Evolutionary conservation across 371 early-diverging fungal genomes (phyloP), one percentile per base, ranked within the genome.

Genomic region (Phascolomyces articulosus): DNA sequence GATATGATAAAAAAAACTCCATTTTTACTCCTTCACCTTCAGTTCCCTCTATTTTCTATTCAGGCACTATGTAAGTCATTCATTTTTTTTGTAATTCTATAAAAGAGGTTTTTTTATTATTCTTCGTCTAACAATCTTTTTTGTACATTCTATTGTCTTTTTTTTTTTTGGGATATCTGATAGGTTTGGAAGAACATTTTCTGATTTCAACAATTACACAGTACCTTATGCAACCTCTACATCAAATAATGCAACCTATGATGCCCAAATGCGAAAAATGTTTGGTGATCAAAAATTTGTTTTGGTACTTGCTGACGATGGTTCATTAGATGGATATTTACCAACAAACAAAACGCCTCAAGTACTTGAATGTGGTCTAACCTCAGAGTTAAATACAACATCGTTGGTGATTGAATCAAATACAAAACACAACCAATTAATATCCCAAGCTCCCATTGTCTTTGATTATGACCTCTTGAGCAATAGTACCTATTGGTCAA

Each of bases 241-340:
- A 8, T 4, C 8, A 4, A 44, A 44, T 16, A 58, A 49, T 3
- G 24, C 26, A 11, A 49, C 49, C 3, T 55, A 41, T 20, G 48
- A 60, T 48, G 48, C 65, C 0, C 15, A 21, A 18, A 15, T 61
- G 4, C 60, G 51, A 6, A 29, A 38, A 2, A 44, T 31, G 4
- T 41, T 69, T 29, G 69, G 69, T 16, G 65, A 64, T 20, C 69
- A 69, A 60, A 57, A 29, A 4, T 56, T 69, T 26, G 69, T 69
- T 9, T 4, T 62, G 16, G 62, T 61, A 6, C 11, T 28, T 3
- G 24, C 41, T 2, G 56, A 57, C 4, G 40, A 56, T 2, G 51
- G 53, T 8, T n/a, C 6, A 13, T 24, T 56, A 23, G 24, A 38
- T 21, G 15, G 34, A 4, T 53, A 20, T 48, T 26, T 58, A 3